Base-by-base conservation (phyloP, 805 yeast genomes). In the Spathaspora arborariae region DNA sequence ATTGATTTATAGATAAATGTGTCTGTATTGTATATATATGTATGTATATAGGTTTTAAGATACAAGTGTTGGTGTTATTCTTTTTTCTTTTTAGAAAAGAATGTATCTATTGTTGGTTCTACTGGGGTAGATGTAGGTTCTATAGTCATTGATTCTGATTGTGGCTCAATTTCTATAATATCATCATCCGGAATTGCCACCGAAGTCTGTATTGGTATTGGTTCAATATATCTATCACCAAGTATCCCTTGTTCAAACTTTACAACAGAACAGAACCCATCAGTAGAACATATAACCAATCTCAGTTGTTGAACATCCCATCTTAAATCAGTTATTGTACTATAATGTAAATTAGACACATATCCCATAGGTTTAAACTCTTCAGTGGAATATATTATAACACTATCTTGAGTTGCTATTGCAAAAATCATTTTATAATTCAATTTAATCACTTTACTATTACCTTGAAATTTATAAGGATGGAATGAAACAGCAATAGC, bases 351-450 rank as follows among this genome's bases (percentile, higher is more conserved):
- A 56, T 89, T 89, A 0, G 87, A 76, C 2, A 85, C 84, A 11
- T 79, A 68, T 4, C 91, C 94, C 19, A 94, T 57, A 2, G 97
- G 96, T 46, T 74, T 64, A 20, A 72, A 56, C 26, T 75, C 72
- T 51, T 83, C 86, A 0, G 98, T 92, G 54, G 89, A 96, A 64
- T 88, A 94, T 1, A 94, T 67, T 7, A 85, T 58, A 10, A 94
- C 85, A 11, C 91, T 78, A 60, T 88, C 96, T 47, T 88, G 90
- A 0, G 97, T 91, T 0, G 97, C 98, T 16, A 94, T 85, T 0
- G 97, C 98, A 67, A 86, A 91, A 0, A 92, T 67, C 81, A 94
- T 78, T 51, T 89, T 79, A 58, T 94, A 90, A 1, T 88, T 85
- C 39, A 91, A 64, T 4, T 70, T 64, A 50, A 88, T 76, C 11